Evolutionary conservation across 345 rosid genomes (phyloP).

Genomic region (Eucalyptus polyanthemos): DNA sequence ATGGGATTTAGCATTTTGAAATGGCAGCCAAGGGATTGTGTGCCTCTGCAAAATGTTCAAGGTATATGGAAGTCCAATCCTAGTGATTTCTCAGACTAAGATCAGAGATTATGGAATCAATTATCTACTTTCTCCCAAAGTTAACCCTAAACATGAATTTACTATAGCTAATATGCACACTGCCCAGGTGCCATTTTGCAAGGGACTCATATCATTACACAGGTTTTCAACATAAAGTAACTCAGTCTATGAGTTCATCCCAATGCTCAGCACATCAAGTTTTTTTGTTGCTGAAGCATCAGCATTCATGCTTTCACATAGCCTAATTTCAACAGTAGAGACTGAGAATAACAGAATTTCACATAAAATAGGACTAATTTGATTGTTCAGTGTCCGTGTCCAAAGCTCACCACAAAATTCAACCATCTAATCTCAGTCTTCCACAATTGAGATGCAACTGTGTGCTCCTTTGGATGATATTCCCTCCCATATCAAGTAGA

Average conservation of each 20-base stretch:
- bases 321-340: not conserved
- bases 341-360: not conserved
- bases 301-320: not conserved
- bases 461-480: not conserved
- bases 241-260: not conserved
- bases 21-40: not conserved
- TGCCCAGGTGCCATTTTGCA: not conserved
- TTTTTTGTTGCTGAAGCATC: not conserved
- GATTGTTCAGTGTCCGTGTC: not conserved
- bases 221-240: not conserved
- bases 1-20: not conserved
- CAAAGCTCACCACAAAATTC: not conserved
- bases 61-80: not conserved
- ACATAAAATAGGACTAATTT: not conserved
- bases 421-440: not conserved
- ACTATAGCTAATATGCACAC: not conserved
- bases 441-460: not conserved
- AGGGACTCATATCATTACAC: not conserved
- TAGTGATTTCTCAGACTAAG: not conserved
- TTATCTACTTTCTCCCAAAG: not conserved
- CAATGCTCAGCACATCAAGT: not conserved
- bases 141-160: not conserved
- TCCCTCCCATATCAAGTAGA: not conserved
- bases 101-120: not conserved
- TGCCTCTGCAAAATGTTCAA: not conserved